Conservation (phyloP, 306 rosid genomes). For the Prunus mongolica region DNA sequence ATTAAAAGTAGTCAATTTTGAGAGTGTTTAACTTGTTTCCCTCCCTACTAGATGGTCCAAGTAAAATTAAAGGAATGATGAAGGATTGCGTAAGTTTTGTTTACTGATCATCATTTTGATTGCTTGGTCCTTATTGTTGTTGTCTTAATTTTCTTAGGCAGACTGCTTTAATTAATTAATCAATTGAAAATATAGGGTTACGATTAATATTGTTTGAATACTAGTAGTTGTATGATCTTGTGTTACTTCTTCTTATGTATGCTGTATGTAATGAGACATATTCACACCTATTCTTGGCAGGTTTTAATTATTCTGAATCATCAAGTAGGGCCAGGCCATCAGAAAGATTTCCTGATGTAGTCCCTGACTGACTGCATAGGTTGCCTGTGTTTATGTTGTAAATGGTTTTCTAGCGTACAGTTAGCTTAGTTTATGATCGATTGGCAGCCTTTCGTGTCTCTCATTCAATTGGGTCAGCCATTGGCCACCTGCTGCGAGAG, state of each 20-base stretch:
- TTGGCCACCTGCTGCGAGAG: constrained; percentile 19
- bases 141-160: too few relatives aligned
- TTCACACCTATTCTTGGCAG: not conserved
- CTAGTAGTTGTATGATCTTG: not conserved
- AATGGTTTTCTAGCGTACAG: constrained; percentile 1
- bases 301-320: not conserved
- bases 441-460: constrained; percentile 7
- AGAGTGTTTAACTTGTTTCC: not conserved
- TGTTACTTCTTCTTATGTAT: not conserved
- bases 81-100: not conserved
- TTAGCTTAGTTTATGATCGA: constrained; percentile 15
- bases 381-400: not conserved
- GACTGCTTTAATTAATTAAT: not conserved
- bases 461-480: constrained; percentile 11
- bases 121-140: too few relatives aligned
- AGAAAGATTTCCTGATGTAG: constrained; percentile 10
- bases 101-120: too few relatives aligned
- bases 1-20: not conserved
- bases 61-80: not conserved
- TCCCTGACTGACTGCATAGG: not conserved
- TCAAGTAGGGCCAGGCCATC: not conserved
- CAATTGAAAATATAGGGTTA: not conserved
- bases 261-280: not conserved
- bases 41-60: not conserved
- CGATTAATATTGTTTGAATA: not conserved